Base-by-base conservation (phyloP, 2,329 filamentous ascomycete genomes). In the Didymella pinodella region DNA sequence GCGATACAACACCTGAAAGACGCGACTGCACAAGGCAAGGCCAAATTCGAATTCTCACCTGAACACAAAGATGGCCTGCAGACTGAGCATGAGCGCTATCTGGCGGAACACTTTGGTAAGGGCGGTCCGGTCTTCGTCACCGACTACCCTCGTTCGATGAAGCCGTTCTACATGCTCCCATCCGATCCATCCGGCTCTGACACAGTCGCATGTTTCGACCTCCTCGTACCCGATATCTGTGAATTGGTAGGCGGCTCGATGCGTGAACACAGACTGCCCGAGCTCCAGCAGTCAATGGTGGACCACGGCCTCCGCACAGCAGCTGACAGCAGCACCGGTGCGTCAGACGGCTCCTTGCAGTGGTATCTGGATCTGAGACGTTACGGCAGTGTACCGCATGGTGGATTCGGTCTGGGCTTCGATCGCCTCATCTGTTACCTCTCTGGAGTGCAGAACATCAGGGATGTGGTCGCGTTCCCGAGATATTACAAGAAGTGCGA, bases 361-460 rank as follows among this genome's bases (percentile, higher is more conserved):
- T 97, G 93, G 93, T 97, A 97, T 74, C 82, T 92, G 25, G 93
- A 97, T 75, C 83, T 97, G 61, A 88, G 93, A 61, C 88, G 90
- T 65, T 97, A 92, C 86, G 93, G 93, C n/a, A 93, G 90, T 66
- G 91, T 92, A 55, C 92, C 92, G 34, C 93, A 97, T 70, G 93
- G 93, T 41, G 93, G 93, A 0, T 97, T 96, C 74, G 93, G 93
- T 2, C 77, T 97, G 56, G 93, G 93, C 8, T 96, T 96, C 73
- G 93, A 97, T 81, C 86, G 93, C 54, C 84, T 97, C 63, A 78
- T 97, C 67, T 89, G 90, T 72, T 97, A 96, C 79, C 82, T 97
- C 54, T 86, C 90, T 31, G 93, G 93, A 10, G 87, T 94, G 38
- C 85, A 86, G 64, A 96, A 91, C 68, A 86, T 97, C 70, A 86